These are phyloP conservation scores for Glomus cerebriforme DNA, from an alignment of 192 early-diverging fungal genomes.

Conservation along the genomic window DNA sequence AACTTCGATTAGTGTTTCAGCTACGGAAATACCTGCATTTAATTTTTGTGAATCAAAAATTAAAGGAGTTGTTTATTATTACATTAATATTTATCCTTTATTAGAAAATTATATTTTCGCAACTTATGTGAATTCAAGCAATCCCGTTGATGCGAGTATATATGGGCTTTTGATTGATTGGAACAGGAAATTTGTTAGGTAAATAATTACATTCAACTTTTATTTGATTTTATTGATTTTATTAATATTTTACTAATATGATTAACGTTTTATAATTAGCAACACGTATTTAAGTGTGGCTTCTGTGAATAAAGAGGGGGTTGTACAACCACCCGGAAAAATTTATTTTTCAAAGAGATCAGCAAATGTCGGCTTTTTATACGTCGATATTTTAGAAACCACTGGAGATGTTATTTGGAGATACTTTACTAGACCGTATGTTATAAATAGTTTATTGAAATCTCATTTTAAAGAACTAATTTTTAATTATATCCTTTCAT, in stretches of 20 bases:
- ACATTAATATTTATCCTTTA: neutral
- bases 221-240: no score
- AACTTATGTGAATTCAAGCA: neutral
- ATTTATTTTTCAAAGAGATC: neutral
- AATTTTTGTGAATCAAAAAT: neutral
- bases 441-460: neutral
- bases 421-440: neutral
- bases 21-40: neutral
- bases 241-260: neutral
- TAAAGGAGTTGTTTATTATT: neutral
- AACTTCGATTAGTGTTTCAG: neutral
- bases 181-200: neutral
- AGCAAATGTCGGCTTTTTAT: neutral
- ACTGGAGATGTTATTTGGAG: neutral
- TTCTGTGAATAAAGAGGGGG: neutral
- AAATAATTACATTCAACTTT: no score
- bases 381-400: neutral
- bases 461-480: neutral
- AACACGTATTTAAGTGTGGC: neutral
- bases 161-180: neutral
- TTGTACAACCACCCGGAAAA: neutral
- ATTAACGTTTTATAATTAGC: neutral
- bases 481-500: neutral
- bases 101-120: neutral
- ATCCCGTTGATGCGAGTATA: neutral